phyloP scores from a whole-genome alignment of 2,329 filamentous ascomycete genomes.

The Chaetomiaceae sp. region DNA sequence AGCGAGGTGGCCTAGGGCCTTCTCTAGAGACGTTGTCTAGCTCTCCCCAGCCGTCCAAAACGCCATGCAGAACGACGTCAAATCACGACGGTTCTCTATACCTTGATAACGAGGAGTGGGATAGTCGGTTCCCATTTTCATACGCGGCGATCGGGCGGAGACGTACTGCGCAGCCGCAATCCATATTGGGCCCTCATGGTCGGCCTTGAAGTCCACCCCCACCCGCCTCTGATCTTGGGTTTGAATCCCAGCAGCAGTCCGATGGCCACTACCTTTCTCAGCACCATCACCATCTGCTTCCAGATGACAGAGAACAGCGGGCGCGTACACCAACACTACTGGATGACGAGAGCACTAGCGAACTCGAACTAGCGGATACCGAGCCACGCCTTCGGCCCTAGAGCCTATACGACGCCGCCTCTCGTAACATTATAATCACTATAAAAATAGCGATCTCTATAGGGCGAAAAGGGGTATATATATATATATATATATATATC shows the following conservation, averaged over 20 bases:
- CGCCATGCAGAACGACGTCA: background rate
- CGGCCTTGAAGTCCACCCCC: constrained; percentile 3
- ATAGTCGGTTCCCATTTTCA: constrained; percentile 3
- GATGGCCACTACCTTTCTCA: background rate
- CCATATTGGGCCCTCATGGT: background rate
- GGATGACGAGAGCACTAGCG: constrained; percentile 6
- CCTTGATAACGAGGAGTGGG: background rate
- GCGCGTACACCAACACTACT: constrained; percentile 5
- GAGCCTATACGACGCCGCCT: constrained; percentile 11
- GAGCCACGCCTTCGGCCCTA: constrained; percentile 9
- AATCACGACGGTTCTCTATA: constrained; percentile 4
- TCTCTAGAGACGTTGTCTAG: background rate
- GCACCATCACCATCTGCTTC: background rate
- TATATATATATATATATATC: too few relatives aligned
- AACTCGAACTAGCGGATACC: constrained; percentile 11
- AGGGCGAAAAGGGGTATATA: too few relatives aligned
- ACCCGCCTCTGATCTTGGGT: constrained; percentile 6
- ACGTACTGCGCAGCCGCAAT: background rate
- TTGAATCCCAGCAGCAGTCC: constrained; percentile 8
- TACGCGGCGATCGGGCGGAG: background rate
- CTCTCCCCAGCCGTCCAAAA: background rate
- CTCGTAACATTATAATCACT: background rate
- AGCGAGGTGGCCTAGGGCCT: background rate
- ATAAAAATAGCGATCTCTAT: background rate
- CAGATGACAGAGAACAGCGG: background rate